Percentiles rank a stretch among this genome's conserved stretches.
phyloP scores from a whole-genome alignment of 2,329 filamentous ascomycete species.

The Nemania sp. region DNA sequence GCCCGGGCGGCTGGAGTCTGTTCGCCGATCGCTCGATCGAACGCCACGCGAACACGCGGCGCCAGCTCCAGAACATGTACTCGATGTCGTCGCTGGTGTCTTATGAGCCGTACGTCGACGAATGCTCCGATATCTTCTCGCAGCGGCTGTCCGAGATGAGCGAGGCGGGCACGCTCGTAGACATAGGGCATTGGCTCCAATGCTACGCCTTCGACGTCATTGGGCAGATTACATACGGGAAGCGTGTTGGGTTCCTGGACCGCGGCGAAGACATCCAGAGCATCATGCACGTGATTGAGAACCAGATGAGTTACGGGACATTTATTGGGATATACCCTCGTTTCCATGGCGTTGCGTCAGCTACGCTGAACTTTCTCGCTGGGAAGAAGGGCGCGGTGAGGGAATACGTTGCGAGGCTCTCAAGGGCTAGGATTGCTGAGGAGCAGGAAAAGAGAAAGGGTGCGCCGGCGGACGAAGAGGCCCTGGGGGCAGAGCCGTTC shows the following conservation, averaged over 20 bases:
- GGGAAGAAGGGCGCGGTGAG: slow-evolving; percentile 34
- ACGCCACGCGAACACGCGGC: slow-evolving; percentile 36
- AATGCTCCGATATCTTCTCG: slow-evolving; percentile 39
- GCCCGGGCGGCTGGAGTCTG: slow-evolving; percentile 31
- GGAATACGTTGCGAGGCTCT: slow-evolving; percentile 37
- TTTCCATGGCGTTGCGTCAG: slow-evolving; percentile 24
- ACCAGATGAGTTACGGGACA: slow-evolving; percentile 32
- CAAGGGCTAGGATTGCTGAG: slow-evolving; percentile 21
- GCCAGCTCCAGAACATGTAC: slow-evolving; percentile 39
- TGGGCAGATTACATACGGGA: slow-evolving; percentile 42
- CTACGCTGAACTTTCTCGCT: slow-evolving; percentile 14
- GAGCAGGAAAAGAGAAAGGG: background rate
- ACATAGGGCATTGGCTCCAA: slow-evolving; percentile 44
- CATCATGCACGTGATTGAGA: slow-evolving; percentile 36
- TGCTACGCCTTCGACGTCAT: slow-evolving; percentile 50
- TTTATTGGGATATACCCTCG: slow-evolving; percentile 34
- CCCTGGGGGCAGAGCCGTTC: slow-evolving; percentile 32
- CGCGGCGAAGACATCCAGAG: slow-evolving; percentile 41
- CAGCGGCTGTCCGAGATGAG: slow-evolving; percentile 39
- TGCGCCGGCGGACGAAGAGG: background rate
- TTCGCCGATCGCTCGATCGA: slow-evolving; percentile 40
- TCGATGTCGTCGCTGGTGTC: slow-evolving; percentile 42
- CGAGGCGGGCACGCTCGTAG: slow-evolving; percentile 23
- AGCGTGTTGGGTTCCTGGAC: slow-evolving; percentile 45
- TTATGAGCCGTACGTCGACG: slow-evolving; percentile 43